Percentiles rank a stretch among this genome's conserved stretches.
Evolutionary conservation across 495 filamentous ascomycete species (phyloP).

Genomic region (Penicillium steckii): DNA sequence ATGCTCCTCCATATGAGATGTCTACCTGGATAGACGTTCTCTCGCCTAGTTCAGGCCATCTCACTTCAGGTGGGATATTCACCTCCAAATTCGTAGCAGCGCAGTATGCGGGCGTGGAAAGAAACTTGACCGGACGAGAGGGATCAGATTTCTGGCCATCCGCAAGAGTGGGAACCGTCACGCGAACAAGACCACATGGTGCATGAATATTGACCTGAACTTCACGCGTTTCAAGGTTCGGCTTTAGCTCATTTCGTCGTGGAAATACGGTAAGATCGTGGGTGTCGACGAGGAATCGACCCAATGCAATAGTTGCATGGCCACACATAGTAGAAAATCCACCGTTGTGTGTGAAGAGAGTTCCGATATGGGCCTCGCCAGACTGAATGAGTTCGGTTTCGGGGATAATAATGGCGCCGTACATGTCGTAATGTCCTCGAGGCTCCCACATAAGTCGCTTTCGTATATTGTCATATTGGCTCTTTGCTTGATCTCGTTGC

Average conservation of each 20-base stretch:
- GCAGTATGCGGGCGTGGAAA: constrained; percentile 26
- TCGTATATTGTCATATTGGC: constrained; percentile 26
- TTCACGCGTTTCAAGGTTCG: constrained; percentile 4
- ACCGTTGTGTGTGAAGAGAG: constrained; percentile 53
- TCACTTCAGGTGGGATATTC: constrained; percentile 15
- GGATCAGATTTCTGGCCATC: constrained; percentile 19
- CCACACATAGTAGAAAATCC: constrained; percentile 78
- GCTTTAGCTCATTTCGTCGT: constrained; percentile 6
- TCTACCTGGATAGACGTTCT: constrained; percentile 7
- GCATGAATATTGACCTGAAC: constrained; percentile 19
- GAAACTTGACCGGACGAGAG: constrained; percentile 19
- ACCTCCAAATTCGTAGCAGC: constrained; percentile 12
- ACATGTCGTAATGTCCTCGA: constrained; percentile 36
- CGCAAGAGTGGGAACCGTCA: constrained; percentile 14
- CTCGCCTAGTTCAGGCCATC: constrained; percentile 21
- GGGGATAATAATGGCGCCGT: constrained; percentile 28
- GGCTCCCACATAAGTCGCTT: constrained; percentile 31
- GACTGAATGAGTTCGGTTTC: constrained; percentile 27
- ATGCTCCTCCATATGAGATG: constrained; percentile 26
- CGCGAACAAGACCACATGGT: constrained; percentile 17
- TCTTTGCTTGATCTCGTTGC: constrained; percentile 25
- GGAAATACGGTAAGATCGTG: constrained; percentile 25
- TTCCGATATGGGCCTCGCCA: constrained; percentile 44
- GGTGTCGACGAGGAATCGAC: constrained; percentile 24
- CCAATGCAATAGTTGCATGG: constrained; percentile 34